Evolutionary conservation across 1,284 basidiomycete genomes (phyloP).

Genomic region (Megacollybia platyphylla): DNA sequence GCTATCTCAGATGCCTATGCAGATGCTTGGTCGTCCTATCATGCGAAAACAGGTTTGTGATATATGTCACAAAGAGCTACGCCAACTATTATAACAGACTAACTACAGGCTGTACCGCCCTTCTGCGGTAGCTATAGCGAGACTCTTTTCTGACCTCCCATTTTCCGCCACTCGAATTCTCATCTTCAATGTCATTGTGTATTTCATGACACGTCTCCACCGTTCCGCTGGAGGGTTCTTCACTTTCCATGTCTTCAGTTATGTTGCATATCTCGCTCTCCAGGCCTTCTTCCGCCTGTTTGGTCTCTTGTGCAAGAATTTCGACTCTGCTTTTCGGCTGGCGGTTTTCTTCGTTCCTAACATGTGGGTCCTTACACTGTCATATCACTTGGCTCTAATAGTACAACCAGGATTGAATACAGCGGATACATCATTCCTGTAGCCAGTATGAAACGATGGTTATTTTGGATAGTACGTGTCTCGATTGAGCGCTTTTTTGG

Average conservation of each 20-base stretch:
- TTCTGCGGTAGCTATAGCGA: slow-evolving; percentile 58
- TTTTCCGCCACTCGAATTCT: slow-evolving; percentile 56
- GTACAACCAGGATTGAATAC: slow-evolving; percentile 29
- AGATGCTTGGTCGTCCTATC: slow-evolving; percentile 71
- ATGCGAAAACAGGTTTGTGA: slow-evolving; percentile 41
- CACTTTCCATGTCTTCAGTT: slow-evolving; percentile 58
- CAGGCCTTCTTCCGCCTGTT: slow-evolving; percentile 69
- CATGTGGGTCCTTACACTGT: slow-evolving; percentile 20
- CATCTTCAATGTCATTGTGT: slow-evolving; percentile 59
- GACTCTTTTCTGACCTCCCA: slow-evolving; percentile 67
- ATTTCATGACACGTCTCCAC: slow-evolving; percentile 61
- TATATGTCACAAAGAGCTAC: background rate
- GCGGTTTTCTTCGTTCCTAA: slow-evolving; percentile 53
- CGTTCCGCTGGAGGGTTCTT: slow-evolving; percentile 56
- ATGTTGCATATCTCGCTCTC: slow-evolving; percentile 48
- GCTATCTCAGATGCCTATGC: slow-evolving; percentile 36
- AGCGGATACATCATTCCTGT: slow-evolving; percentile 66
- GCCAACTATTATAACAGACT: slow-evolving; percentile 34
- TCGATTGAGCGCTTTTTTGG: background rate
- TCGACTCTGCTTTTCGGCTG: slow-evolving; percentile 50
- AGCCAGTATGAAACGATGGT: slow-evolving; percentile 74
- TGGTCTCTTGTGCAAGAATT: slow-evolving; percentile 51
- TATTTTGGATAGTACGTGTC: slow-evolving; percentile 70
- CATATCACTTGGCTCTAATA: background rate
- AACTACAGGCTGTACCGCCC: slow-evolving; percentile 76